phyloP scores from a whole-genome alignment of 225 moss, liverwort and hornwort species.

The Climacium dendroides region DNA sequence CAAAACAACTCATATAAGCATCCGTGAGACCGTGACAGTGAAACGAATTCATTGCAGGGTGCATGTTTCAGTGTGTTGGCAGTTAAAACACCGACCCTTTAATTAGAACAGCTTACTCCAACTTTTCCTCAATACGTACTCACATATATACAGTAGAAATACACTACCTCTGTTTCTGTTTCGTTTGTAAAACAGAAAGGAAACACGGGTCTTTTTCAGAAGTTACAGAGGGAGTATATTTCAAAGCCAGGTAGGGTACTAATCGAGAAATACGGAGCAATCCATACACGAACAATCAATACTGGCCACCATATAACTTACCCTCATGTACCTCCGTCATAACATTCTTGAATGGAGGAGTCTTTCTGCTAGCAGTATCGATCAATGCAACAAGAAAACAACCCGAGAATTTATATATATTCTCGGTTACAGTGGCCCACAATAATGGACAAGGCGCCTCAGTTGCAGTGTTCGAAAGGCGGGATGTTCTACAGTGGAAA shows the following conservation, averaged over 20 bases:
- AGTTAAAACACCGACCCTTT: neutral
- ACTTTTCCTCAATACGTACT: neutral
- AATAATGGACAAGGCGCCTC: neutral
- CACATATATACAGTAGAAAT: no score
- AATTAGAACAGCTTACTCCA: neutral
- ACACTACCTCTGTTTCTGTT: no score
- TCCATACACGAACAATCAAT: no score
- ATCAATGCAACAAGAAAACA: neutral
- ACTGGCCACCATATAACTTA: neutral
- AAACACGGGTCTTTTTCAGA: no score
- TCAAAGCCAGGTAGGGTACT: neutral
- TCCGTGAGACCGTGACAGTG: no score
- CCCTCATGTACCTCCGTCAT: no score
- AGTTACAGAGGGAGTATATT: no score
- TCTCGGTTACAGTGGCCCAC: neutral
- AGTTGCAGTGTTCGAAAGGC: neutral
- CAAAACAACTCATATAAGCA: no score
- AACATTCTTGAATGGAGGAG: neutral
- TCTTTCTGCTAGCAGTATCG: neutral
- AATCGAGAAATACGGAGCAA: neutral
- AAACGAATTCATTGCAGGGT: neutral
- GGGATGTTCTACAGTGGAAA: neutral
- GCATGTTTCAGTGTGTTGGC: neutral
- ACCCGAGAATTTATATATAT: no score
- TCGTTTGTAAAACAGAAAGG: no score